Conservation (phyloP, 2,329 filamentous ascomycete species). For the Diaporthe sp. region DNA sequence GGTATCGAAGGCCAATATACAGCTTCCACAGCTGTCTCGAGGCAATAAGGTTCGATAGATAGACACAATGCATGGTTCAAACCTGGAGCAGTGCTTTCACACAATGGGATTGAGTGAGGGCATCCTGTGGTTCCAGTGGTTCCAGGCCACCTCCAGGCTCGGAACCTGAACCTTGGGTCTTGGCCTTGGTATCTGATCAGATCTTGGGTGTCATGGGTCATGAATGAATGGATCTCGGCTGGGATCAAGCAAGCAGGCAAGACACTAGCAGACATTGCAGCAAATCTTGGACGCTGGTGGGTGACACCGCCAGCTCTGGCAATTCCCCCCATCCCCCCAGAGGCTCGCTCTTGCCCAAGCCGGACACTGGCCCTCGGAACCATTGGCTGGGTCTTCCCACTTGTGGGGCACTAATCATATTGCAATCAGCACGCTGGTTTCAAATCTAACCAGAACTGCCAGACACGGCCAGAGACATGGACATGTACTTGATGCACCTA, state of each 20-base stretch:
- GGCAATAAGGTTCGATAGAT: neutral
- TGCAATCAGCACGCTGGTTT: slow-evolving; percentile 19
- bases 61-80: neutral
- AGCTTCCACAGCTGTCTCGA: neutral
- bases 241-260: neutral
- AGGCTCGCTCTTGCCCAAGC: slow-evolving; percentile 12
- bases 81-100: neutral
- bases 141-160: neutral
- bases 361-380: neutral
- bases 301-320: slow-evolving; percentile 3
- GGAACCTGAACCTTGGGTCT: neutral
- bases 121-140: neutral
- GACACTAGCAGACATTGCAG: neutral
- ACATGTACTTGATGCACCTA: neutral
- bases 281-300: neutral
- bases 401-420: slow-evolving; percentile 16
- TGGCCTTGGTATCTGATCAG: neutral
- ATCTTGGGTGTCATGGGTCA: neutral
- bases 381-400: slow-evolving; percentile 11
- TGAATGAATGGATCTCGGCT: neutral
- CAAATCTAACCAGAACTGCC: neutral
- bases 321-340: too few species aligned
- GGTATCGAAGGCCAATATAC: neutral
- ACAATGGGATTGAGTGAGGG: neutral
- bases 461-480: neutral